Evolutionary conservation across 2,329 filamentous ascomycete species (phyloP), one percentile per base, ranked within the genome.

Genomic region (Colletotrichum sp.): DNA sequence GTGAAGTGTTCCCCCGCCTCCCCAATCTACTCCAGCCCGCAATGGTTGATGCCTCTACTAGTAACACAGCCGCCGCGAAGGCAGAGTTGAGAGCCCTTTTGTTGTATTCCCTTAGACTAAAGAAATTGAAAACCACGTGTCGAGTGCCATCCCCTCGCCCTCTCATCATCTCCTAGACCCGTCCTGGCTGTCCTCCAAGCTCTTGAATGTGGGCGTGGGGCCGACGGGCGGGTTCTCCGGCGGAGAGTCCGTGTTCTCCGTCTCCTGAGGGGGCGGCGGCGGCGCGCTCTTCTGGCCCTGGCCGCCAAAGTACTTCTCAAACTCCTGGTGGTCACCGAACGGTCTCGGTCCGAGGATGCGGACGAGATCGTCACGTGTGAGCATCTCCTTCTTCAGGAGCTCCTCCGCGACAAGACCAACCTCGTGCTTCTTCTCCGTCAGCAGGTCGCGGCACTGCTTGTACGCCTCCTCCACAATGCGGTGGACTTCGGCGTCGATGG

Each of bases 391-490:
- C 81, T 88, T 91, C 78, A 99, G 88, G 73, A 99, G 88, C 86
- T 99, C 97, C 88, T 99, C 96, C 0, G 97, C 97, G 7, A 99
- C 92, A 52, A 98, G 87, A 5, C 95, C 95, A 43, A 99, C 90
- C 86, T 98, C 95, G 80, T 91, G 89, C 89, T 97, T 97, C 92
- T 95, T 98, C 86, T 94, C 93, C 3, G 90, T 91, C 67, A 99
- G 89, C 30, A 99, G 91, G 61, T 95, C 92, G 81, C 92, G 93
- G 89, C 97, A 99, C 85, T 97, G 94, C 84, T 94, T 92, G 89
- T 99, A 98, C 2, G 97, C 97, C 83, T 97, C 92, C 78, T 97
- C 95, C 70, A 99, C 93, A 80, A 99, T 98, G 70, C 95, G 92
- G 79, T 95, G 93, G 77, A 99, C 96, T 87, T 99, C 97, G 56